phyloP scores from a whole-genome alignment of 495 filamentous ascomycete genomes.

The Lichenothelia convexa region DNA sequence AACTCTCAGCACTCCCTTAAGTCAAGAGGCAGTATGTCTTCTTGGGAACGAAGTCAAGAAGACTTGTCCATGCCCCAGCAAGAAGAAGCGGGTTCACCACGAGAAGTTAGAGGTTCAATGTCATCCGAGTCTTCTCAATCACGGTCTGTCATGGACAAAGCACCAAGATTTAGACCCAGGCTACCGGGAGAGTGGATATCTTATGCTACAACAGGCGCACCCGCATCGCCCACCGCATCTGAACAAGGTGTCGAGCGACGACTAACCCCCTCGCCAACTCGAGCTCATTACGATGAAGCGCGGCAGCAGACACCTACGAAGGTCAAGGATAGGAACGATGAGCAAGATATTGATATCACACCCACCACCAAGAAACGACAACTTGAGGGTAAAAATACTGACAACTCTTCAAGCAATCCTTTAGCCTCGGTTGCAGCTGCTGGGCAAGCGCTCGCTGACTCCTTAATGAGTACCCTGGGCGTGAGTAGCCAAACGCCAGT shows the following conservation, averaged over 20 bases:
- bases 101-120: no score
- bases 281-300: no score
- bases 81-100: no score
- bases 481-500: background rate
- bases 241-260: no score
- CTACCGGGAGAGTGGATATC: slow-evolving; percentile 50
- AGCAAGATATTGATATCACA: slow-evolving; percentile 17
- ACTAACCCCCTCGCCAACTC: no score
- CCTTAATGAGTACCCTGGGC: slow-evolving; percentile 13
- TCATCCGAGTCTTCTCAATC: no score
- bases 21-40: slow-evolving; percentile 12
- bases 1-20: slow-evolving; percentile 18
- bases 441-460: slow-evolving; percentile 16
- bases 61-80: slow-evolving; percentile 13
- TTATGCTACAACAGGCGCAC: slow-evolving; percentile 26
- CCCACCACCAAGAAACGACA: slow-evolving; percentile 14
- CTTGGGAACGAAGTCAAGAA: slow-evolving; percentile 19
- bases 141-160: slow-evolving; percentile 4
- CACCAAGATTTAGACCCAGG: slow-evolving; percentile 32
- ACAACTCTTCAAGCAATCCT: slow-evolving; percentile 5
- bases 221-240: slow-evolving; percentile 11
- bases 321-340: background rate
- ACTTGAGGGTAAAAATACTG: no score
- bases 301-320: slow-evolving; percentile 4
- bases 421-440: slow-evolving; percentile 13